These are phyloP conservation scores for Tilletiaria anomala DNA, from an alignment of 1,284 basidiomycete species.

Conservation along the genomic window DNA sequence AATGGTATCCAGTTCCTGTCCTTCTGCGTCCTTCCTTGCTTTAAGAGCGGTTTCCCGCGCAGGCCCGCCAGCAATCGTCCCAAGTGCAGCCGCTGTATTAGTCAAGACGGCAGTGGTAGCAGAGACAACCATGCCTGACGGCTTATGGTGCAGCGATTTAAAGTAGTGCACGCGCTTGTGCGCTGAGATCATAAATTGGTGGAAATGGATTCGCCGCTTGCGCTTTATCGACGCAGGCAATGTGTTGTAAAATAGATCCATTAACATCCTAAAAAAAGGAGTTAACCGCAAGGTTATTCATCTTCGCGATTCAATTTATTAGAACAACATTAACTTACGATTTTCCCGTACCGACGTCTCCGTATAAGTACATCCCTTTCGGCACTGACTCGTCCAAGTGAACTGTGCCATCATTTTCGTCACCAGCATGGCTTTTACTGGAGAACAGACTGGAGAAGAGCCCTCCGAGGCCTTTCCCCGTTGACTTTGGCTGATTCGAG, in stretches of 20 bases:
- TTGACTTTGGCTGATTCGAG: neutral
- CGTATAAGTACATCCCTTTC: slow-evolving; percentile 87
- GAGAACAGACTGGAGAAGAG: neutral
- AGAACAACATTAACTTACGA: slow-evolving; percentile 5
- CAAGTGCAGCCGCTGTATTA: neutral
- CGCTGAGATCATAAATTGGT: slow-evolving; percentile 88
- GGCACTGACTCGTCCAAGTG: slow-evolving; percentile 42
- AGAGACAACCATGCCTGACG: slow-evolving; percentile 33
- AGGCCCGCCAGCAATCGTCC: slow-evolving; percentile 5
- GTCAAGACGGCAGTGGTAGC: slow-evolving; percentile 4
- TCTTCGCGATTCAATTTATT: too few species aligned
- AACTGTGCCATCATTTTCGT: neutral
- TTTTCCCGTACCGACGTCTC: slow-evolving; percentile 83
- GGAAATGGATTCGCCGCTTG: slow-evolving; percentile 80
- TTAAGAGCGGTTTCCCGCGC: neutral
- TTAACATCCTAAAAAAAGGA: slow-evolving; percentile 66
- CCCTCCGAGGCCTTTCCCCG: neutral
- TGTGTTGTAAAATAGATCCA: slow-evolving; percentile 88
- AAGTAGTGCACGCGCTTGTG: slow-evolving; percentile 75
- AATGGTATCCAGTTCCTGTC: slow-evolving; percentile 58
- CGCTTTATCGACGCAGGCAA: slow-evolving; percentile 58
- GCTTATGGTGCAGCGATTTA: slow-evolving; percentile 30
- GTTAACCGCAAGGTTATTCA: neutral
- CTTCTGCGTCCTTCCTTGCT: slow-evolving; percentile 3
- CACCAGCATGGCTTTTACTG: neutral